These are phyloP conservation scores for Boletus sp. DNA, from an alignment of 768 basidiomycete species.

Conservation along the genomic window DNA sequence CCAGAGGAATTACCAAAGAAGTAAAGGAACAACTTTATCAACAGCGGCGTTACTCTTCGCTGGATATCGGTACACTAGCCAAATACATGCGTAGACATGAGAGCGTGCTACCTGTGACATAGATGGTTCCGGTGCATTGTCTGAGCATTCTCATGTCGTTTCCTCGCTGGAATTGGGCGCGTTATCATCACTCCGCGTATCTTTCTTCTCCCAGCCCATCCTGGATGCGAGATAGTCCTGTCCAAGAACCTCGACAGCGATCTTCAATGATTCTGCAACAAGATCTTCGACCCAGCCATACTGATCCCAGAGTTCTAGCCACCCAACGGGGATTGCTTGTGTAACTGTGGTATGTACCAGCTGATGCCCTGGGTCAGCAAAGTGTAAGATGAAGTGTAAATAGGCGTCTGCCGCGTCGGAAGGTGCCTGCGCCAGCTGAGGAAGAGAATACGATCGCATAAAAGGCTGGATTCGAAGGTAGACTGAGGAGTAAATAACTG, in stretches of 20 bases:
- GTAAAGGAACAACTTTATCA: constrained; percentile 34
- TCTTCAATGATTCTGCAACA: constrained; percentile 79
- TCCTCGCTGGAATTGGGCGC: constrained; percentile 5
- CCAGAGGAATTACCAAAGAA: constrained; percentile 79
- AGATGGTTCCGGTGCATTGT: background rate
- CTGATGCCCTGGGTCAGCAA: constrained; percentile 76
- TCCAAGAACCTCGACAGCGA: constrained; percentile 86
- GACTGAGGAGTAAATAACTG: constrained; percentile 82
- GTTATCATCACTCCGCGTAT: constrained; percentile 5
- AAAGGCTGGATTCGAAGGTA: constrained; percentile 94
- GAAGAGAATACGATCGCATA: constrained; percentile 52
- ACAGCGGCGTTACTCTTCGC: background rate
- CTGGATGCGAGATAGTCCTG: constrained; percentile 86
- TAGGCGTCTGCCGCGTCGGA: constrained; percentile 32
- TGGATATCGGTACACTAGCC: constrained; percentile 12
- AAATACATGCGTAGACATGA: constrained; percentile 10
- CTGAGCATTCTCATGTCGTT: constrained; percentile 5
- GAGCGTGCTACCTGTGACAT: constrained; percentile 6
- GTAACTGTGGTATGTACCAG: constrained; percentile 75
- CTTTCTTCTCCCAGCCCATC: constrained; percentile 72
- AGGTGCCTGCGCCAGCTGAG: constrained; percentile 26
- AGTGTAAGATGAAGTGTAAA: constrained; percentile 61
- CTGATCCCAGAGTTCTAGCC: constrained; percentile 88
- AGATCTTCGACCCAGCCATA: constrained; percentile 97
- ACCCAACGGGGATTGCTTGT: constrained; percentile 78